Percentiles rank a stretch among this genome's conserved stretches.
Conservation (phyloP, 768 basidiomycete genomes). For the Termitomyces sp. region DNA sequence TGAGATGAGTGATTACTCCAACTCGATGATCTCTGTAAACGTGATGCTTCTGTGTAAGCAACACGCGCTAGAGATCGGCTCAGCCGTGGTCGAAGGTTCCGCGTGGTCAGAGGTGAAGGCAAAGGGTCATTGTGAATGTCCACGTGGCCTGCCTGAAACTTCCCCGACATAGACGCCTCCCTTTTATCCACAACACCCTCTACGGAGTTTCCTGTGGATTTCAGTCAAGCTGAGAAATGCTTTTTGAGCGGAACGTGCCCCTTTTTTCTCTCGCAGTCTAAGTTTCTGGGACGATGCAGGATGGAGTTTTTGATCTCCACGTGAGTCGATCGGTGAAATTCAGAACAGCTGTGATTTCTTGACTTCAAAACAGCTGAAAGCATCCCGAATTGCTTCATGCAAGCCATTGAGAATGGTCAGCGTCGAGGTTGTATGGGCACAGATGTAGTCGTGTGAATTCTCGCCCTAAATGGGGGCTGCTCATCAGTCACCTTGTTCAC, state of each 20-base stretch:
- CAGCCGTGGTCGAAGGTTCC: constrained; percentile 10
- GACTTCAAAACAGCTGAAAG: background rate
- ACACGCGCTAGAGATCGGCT: constrained; percentile 1
- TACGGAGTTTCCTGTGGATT: constrained; percentile 1
- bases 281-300: background rate
- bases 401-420: background rate
- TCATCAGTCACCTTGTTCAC: no score
- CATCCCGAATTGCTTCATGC: background rate
- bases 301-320: constrained; percentile 3
- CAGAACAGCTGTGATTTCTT: background rate
- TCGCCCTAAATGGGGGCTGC: background rate
- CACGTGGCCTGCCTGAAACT: constrained; percentile 13
- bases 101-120: constrained; percentile 11
- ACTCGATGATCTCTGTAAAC: background rate
- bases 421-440: background rate
- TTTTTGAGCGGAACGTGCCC: background rate
- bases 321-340: background rate
- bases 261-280: background rate
- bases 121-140: constrained; percentile 7
- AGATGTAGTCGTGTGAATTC: background rate
- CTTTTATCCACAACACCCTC: constrained; percentile 1
- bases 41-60: constrained; percentile 1
- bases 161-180: constrained; percentile 5
- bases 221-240: background rate
- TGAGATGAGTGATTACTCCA: background rate